Conservation (phyloP, 257 asterid species). For the Prunella vulgaris region DNA sequence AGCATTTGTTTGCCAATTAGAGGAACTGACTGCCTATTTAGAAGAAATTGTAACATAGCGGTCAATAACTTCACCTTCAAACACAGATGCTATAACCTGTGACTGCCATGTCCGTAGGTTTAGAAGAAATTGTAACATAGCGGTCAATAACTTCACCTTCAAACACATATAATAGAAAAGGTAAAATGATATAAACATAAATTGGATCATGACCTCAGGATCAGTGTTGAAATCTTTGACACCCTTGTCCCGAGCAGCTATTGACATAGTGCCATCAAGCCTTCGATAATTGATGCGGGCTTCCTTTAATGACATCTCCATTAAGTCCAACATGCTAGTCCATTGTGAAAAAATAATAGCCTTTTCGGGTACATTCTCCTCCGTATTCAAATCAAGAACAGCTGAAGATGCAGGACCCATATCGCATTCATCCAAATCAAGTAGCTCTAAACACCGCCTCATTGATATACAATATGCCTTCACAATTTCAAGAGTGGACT, state of each 20-base stretch:
- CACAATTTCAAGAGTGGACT: constrained; percentile 62
- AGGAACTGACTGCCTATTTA: background rate
- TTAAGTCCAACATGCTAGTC: constrained; percentile 92
- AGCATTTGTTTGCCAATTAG: background rate
- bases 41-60: background rate
- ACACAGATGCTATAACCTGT: background rate
- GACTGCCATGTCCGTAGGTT: background rate
- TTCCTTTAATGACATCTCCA: constrained; percentile 65
- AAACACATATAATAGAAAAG: background rate
- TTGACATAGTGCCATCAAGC: constrained; percentile 97
- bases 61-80: constrained; percentile 3
- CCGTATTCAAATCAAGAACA: constrained; percentile 26
- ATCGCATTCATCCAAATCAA: constrained; percentile 26
- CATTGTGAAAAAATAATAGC: constrained; percentile 97
- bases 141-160: constrained; percentile 2
- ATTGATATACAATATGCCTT: constrained; percentile 42
- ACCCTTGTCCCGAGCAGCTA: constrained; percentile 89
- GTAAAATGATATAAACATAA: constrained; percentile 14
- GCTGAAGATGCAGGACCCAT: constrained; percentile 42
- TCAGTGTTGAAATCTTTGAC: constrained; percentile 87
- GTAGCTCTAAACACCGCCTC: constrained; percentile 26
- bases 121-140: background rate
- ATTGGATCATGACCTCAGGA: constrained; percentile 59
- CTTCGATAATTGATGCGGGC: constrained; percentile 56
- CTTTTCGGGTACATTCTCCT: constrained; percentile 50